A percentile compares a stretch with the other conserved stretches of the same genome.
These are phyloP conservation scores for Fraxinus angustifolia DNA, from an alignment of 305 asterid species.

Conservation along the genomic window DNA sequence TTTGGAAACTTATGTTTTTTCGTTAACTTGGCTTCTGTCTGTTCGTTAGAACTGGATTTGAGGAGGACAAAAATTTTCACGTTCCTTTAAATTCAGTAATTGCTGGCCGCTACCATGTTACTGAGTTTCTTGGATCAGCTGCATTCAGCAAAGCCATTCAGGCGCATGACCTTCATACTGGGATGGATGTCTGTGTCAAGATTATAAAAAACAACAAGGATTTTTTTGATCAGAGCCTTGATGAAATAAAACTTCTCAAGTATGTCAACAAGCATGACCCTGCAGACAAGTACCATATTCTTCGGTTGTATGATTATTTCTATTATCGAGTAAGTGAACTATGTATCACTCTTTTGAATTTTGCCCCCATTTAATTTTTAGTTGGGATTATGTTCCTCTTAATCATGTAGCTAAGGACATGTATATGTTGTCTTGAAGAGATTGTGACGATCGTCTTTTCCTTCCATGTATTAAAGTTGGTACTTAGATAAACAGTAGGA, in stretches of 20 bases:
- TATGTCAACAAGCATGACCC: conserved; percentile 95
- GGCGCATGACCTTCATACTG: conserved; percentile 98
- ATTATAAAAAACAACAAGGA: conserved; percentile 94
- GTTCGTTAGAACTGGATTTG: conserved; percentile 88
- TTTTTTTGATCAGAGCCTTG: conserved; percentile 97
- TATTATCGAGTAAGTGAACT: conserved; percentile 78
- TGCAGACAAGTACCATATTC: conserved; percentile 86
- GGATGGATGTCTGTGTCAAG: conserved; percentile 94
- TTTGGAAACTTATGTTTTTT: background rate
- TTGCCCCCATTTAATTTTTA: background rate
- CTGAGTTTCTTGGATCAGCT: conserved; percentile 99
- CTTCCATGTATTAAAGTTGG: background rate
- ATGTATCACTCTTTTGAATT: conserved; percentile 7
- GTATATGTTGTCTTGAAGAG: background rate
- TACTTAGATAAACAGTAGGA: background rate
- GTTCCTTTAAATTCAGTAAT: conserved; percentile 84
- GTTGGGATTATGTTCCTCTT: background rate
- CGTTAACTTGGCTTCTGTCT: conserved; percentile 26
- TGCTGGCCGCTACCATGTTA: conserved; percentile 97
- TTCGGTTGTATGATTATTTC: conserved; percentile 90
- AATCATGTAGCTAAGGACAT: background rate
- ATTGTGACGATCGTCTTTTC: background rate
- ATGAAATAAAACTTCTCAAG: conserved; percentile 98
- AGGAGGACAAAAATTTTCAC: conserved; percentile 93
- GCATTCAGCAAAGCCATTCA: conserved; percentile 99